Conservation (phyloP, 257 asterid species). For the Haberlea rhodopensis region DNA sequence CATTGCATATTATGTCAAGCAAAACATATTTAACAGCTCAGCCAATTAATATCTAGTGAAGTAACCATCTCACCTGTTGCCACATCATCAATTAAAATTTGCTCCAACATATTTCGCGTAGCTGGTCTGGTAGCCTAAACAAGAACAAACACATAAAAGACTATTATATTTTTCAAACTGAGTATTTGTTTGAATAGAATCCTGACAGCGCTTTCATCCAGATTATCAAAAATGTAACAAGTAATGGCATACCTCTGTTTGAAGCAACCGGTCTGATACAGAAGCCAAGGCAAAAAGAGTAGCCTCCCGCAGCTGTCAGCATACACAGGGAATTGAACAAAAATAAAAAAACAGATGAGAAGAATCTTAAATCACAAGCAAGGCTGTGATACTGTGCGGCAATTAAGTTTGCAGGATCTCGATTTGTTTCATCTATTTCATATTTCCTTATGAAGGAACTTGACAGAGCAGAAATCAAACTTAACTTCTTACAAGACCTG, state of each 20-base stretch:
- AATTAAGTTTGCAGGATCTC: conserved; percentile 13
- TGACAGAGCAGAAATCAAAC: conserved; percentile 10
- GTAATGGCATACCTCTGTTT: conserved; percentile 60
- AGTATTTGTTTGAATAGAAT: conserved; percentile 11
- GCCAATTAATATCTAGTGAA: not conserved
- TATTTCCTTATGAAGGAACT: not conserved
- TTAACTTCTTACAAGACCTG: conserved; percentile 2
- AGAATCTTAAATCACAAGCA: not conserved
- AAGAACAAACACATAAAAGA: conserved; percentile 20
- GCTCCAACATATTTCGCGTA: conserved; percentile 63
- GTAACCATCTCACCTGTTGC: conserved; percentile 52
- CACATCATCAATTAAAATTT: conserved; percentile 72
- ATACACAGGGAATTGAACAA: conserved; percentile 20
- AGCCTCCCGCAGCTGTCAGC: conserved; percentile 87
- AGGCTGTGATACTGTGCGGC: not conserved
- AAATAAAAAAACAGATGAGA: conserved; percentile 14
- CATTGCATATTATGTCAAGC: conserved; percentile 20
- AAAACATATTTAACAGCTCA: conserved; percentile 5
- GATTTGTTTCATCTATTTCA: not conserved
- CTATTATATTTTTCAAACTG: not conserved
- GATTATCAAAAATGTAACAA: conserved; percentile 10
- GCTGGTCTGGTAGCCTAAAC: conserved; percentile 60
- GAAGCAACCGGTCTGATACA: conserved; percentile 79
- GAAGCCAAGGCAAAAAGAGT: conserved; percentile 82
- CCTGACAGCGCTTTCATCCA: conserved; percentile 9